These are phyloP conservation scores for Aspergillus sp. DNA, from an alignment of 2,329 filamentous ascomycete species.

Conservation along the genomic window DNA sequence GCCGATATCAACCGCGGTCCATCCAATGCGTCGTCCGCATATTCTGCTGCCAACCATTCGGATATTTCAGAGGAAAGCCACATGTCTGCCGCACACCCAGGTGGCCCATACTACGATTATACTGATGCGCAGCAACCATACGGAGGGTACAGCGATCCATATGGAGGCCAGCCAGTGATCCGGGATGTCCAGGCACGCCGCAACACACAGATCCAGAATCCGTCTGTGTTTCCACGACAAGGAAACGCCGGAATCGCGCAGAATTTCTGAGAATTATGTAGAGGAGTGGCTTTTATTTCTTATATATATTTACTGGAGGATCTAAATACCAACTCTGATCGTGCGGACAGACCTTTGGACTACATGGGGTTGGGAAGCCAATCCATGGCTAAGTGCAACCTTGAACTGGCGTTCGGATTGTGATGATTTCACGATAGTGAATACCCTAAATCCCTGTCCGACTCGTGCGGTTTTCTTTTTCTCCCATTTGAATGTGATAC, in stretches of 20 bases:
- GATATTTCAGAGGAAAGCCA: constrained; percentile 59
- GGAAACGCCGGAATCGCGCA: constrained; percentile 90
- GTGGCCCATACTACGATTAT: constrained; percentile 56
- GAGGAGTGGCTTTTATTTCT: background rate
- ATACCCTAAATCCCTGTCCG: background rate
- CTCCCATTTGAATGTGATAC: constrained; percentile 6
- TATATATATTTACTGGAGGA: constrained; percentile 7
- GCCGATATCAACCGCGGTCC: constrained; percentile 80
- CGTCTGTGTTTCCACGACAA: constrained; percentile 84
- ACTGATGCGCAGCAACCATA: constrained; percentile 42
- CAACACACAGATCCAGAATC: constrained; percentile 93
- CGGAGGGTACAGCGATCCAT: constrained; percentile 57
- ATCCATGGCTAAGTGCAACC: background rate
- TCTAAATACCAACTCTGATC: background rate
- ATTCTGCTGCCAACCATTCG: constrained; percentile 78
- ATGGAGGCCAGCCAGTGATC: constrained; percentile 73
- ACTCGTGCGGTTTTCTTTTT: background rate
- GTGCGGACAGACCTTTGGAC: background rate
- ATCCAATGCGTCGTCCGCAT: constrained; percentile 94
- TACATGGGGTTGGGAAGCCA: background rate
- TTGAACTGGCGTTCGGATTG: background rate
- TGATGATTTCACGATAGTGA: background rate
- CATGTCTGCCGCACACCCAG: constrained; percentile 45
- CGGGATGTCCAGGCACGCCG: constrained; percentile 87
- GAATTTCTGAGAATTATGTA: constrained; percentile 68